Evolutionary conservation across 129 eudicot species (phyloP).

Genomic region (Lactuca sativa): DNA sequence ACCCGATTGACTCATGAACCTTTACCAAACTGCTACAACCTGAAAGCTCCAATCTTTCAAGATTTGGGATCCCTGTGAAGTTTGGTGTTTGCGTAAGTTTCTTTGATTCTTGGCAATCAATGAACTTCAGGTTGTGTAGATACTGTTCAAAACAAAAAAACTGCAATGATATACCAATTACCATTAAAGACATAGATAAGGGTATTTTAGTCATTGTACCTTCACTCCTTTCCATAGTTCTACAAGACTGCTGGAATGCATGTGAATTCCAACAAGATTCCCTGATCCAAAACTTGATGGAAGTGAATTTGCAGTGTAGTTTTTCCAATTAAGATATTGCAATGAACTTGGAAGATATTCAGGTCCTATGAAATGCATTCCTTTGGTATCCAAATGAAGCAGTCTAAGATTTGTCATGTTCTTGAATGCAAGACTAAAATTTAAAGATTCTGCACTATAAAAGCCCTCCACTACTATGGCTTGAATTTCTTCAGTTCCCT

Average conservation of each 20-base stretch:
- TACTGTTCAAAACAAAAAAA: conserved; percentile 9
- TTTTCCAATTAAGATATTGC: conserved; percentile 26
- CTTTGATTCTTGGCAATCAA: conserved; percentile 18
- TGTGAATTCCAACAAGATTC: conserved; percentile 27
- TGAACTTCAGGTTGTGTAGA: conserved; percentile 22
- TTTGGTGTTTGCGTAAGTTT: conserved; percentile 21
- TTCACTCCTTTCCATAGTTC: conserved; percentile 31
- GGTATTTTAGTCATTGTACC: conserved; percentile 14
- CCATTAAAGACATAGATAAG: not conserved
- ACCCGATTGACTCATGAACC: conserved; percentile 24
- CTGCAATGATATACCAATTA: not conserved
- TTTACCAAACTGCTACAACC: conserved; percentile 24
- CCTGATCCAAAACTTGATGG: conserved; percentile 20
- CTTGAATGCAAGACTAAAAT: conserved; percentile 12
- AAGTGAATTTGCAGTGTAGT: conserved; percentile 17
- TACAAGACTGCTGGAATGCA: conserved; percentile 8
- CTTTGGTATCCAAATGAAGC: conserved; percentile 17
- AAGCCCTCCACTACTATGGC: conserved; percentile 17
- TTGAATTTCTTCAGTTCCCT: conserved; percentile 31
- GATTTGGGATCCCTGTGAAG: conserved; percentile 25
- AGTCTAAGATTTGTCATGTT: conserved; percentile 24
- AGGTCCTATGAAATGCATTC: conserved; percentile 1
- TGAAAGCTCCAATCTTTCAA: conserved; percentile 24
- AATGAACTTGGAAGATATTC: conserved; percentile 21
- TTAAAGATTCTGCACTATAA: not conserved